Base-by-base conservation (phyloP, 2,329 filamentous ascomycete species). In the Curvularia sp. region DNA sequence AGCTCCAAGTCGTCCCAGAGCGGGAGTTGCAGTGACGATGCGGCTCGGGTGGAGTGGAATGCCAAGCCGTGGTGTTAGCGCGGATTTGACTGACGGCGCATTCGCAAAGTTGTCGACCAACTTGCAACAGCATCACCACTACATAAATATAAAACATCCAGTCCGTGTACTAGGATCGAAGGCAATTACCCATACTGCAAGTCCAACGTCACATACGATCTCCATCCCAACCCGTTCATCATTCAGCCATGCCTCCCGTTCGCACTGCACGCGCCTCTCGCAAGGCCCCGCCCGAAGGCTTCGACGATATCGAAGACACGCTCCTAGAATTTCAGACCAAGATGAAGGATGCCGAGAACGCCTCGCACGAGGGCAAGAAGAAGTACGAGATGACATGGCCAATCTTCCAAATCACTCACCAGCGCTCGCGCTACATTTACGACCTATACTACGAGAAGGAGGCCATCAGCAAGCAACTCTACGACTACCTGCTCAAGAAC, bases 401-500 rank as follows among this genome's bases (percentile, higher is more conserved):
- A 60, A 93, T 99, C 66, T 98, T 99, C 74, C 93, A 98, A 77
- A 97, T 99, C 75, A 89, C 89, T 23, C 95, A 99, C 79, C 93
- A 97, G 80, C 88, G 94, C 81, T 88, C 86, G 61, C 88, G 92
- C 74, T 99, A 99, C 80, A 89, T 99, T 64, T 99, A 97, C 81
- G 95, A 98, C 74, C 84, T 99, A 47, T 98, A 97, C 82, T 99
- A 98, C 80, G 90, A 96, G 78, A 97, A 97, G 80, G 92, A 97
- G 80, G 94, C 94, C 50, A 98, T 99, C 76, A 91, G 87, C 78
- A 94, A 91, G 80, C 83, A 89, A 78, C 83, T 99, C 19, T 99
- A 99, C 79, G 95, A 98, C 68, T 99, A 92, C 89, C 81, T 98
- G 64, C 82, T 99, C 59, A 99, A 99, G 85, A 97, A 99, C 75